Conservation (phyloP, 306 rosid species). For the Ochetophila trinervis region DNA sequence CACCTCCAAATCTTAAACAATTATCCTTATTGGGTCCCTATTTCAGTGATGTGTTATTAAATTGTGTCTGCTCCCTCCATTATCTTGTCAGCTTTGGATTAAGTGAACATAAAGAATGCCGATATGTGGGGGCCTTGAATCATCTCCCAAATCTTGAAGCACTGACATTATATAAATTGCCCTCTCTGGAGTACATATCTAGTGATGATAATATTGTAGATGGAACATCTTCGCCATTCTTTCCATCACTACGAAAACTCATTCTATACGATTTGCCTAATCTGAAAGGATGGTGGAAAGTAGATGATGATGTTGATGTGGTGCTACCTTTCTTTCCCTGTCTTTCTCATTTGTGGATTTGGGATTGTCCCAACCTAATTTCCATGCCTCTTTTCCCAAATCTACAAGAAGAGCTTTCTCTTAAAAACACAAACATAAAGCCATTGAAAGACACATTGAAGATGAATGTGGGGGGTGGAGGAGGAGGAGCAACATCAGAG, state of each 20-base stretch:
- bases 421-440: too few relatives aligned
- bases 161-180: neutral
- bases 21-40: neutral
- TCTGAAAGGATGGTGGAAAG: slow-evolving; percentile 16
- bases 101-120: neutral
- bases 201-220: neutral
- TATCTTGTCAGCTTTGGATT: neutral
- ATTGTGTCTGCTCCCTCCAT: neutral
- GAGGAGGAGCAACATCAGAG: too few relatives aligned
- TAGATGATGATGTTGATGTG: neutral
- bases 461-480: too few relatives aligned
- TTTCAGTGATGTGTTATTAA: too few relatives aligned
- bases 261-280: fast-evolving
- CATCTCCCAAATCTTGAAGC: neutral
- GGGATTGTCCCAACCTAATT: neutral
- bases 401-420: neutral
- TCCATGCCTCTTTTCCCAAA: neutral
- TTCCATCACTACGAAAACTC: slow-evolving; percentile 5
- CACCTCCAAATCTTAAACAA: neutral
- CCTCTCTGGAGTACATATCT: slow-evolving; percentile 1
- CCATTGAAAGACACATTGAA: too few relatives aligned
- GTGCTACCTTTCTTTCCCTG: neutral
- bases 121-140: neutral
- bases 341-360: neutral
- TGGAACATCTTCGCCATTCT: neutral